phyloP scores from a whole-genome alignment of 768 basidiomycete species.

The Pleurotus djamor region DNA sequence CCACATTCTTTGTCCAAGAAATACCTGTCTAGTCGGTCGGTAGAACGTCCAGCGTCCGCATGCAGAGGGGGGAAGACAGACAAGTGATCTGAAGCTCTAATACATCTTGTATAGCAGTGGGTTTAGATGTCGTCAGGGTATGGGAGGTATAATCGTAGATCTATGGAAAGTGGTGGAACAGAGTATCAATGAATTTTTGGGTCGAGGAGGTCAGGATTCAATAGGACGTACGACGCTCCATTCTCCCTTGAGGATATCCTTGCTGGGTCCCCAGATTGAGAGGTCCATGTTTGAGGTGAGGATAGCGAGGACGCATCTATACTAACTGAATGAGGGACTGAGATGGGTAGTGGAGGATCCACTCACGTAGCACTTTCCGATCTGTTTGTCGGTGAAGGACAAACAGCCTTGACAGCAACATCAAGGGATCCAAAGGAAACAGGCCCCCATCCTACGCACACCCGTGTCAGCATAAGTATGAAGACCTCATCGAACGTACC shows the following conservation, averaged over 20 bases:
- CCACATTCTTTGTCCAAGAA: conserved; percentile 63
- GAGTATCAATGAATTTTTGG: conserved; percentile 4
- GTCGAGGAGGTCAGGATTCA: not conserved
- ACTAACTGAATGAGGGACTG: not conserved
- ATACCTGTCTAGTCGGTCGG: conserved; percentile 44
- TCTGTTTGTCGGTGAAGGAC: conserved; percentile 69
- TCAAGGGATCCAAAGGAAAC: conserved; percentile 76
- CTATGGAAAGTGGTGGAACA: conserved; percentile 15
- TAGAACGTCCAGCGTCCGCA: not conserved
- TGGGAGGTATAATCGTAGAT: conserved; percentile 1
- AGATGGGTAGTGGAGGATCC: not conserved
- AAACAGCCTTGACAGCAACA: conserved; percentile 49
- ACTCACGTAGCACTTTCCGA: conserved; percentile 59
- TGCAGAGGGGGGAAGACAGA: conserved; percentile 25
- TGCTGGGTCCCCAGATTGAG: conserved; percentile 61
- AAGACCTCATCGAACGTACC: too few species aligned
- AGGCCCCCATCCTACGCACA: conserved; percentile 59
- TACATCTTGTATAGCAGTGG: conserved; percentile 14
- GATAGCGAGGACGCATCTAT: conserved; percentile 65
- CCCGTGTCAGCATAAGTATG: not conserved
- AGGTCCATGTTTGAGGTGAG: conserved; percentile 78
- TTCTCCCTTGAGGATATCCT: conserved; percentile 71
- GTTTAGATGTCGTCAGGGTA: not conserved
- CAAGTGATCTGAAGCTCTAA: conserved; percentile 58
- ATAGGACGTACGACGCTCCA: conserved; percentile 53